A percentile compares a stretch with the other conserved stretches of the same genome.
These are phyloP conservation scores for Boletus sensibilis DNA, from an alignment of 768 basidiomycete species.

Conservation along the genomic window DNA sequence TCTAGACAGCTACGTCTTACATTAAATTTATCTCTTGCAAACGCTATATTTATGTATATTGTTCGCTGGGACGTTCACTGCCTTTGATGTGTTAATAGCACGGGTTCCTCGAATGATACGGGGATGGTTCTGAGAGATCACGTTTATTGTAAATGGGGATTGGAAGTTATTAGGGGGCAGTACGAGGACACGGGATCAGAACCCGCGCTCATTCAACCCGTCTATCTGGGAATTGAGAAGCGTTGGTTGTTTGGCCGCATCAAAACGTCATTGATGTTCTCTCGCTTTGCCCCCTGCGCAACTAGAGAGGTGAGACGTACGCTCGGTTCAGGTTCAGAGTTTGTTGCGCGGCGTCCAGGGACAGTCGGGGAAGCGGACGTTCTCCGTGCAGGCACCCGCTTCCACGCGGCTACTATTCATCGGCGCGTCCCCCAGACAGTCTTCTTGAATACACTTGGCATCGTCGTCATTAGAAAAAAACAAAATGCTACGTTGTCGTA, in stretches of 20 bases:
- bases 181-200: neutral
- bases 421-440: slow-evolving; percentile 20
- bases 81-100: slow-evolving; percentile 9
- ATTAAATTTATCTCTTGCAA: slow-evolving; percentile 14
- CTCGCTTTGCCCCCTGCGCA: slow-evolving; percentile 5
- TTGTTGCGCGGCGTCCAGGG: slow-evolving; percentile 4
- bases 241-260: neutral
- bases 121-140: neutral
- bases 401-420: neutral
- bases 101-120: neutral
- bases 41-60: slow-evolving; percentile 2
- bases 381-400: slow-evolving; percentile 17
- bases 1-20: neutral
- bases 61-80: neutral
- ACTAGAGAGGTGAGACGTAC: slow-evolving; percentile 18
- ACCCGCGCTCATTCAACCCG: slow-evolving; percentile 1
- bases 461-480: slow-evolving; percentile 29
- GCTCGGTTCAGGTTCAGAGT: neutral
- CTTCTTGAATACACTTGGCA: slow-evolving; percentile 7
- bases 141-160: slow-evolving; percentile 19
- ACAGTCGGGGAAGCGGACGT: neutral
- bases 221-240: neutral
- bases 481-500: slow-evolving; percentile 27
- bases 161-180: neutral
- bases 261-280: neutral